phyloP scores from a whole-genome alignment of 2,329 filamentous ascomycete species.

The Trichoderma sp. region DNA sequence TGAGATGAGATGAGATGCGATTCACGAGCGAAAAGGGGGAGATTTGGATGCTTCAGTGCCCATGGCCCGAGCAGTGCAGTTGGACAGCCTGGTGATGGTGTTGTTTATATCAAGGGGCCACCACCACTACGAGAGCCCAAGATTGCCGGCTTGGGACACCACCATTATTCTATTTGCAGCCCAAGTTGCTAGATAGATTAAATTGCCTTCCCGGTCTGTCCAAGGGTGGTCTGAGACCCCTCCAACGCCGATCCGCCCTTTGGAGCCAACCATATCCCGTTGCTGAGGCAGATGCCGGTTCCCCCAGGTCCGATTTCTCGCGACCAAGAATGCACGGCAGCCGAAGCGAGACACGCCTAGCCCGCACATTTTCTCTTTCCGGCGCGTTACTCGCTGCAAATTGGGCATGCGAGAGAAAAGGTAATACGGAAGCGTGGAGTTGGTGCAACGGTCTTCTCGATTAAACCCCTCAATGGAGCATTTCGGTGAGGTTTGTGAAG shows the following conservation, averaged over 20 bases:
- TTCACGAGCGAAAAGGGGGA: not conserved
- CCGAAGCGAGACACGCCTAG: not conserved
- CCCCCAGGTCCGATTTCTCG: not conserved
- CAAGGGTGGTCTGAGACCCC: not conserved
- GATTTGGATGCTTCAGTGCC: not conserved
- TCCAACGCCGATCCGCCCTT: not conserved
- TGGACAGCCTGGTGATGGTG: not conserved
- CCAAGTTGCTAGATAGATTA: not conserved
- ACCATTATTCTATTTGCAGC: not conserved
- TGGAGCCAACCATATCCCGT: not conserved
- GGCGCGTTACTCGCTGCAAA: conserved; percentile 8
- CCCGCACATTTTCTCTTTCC: conserved; percentile 11
- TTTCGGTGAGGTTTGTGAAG: not conserved
- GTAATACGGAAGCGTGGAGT: not conserved
- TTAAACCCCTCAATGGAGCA: conserved; percentile 1
- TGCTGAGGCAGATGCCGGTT: not conserved
- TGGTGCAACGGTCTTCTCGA: not conserved
- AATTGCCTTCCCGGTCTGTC: not conserved
- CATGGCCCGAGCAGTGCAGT: not conserved
- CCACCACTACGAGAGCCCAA: not conserved
- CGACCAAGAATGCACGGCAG: not conserved
- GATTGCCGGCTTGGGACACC: not conserved
- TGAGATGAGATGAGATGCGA: not conserved
- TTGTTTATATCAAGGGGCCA: conserved; percentile 11
- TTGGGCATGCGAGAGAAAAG: not conserved